These are phyloP conservation scores for Candida qinlingensis DNA, from an alignment of 805 yeast genomes.

Conservation along the genomic window DNA sequence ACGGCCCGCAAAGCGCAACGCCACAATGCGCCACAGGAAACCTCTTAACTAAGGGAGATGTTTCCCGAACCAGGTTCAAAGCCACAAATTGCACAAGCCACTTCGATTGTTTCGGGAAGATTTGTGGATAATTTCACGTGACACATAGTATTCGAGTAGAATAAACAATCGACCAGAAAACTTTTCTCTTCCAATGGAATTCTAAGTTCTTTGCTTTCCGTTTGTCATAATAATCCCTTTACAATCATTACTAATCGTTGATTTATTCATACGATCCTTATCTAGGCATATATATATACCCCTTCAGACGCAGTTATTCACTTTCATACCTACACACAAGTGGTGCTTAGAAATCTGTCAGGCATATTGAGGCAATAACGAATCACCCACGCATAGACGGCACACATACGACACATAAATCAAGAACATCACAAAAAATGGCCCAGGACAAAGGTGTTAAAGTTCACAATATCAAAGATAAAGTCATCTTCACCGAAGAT, in stretches of 20 bases:
- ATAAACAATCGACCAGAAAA: neutral
- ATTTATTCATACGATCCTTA: too few species aligned
- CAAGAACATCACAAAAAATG: neutral
- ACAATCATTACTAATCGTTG: neutral
- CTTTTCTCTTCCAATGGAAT: neutral
- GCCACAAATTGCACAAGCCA: constrained; percentile 9
- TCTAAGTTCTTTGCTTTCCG: neutral
- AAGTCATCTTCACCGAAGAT: constrained; percentile 35
- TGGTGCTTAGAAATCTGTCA: neutral
- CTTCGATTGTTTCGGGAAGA: constrained; percentile 1
- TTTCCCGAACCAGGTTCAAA: neutral
- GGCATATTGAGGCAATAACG: neutral
- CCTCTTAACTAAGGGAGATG: neutral
- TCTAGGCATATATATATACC: too few species aligned
- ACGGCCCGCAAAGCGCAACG: neutral
- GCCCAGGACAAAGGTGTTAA: constrained; percentile 1
- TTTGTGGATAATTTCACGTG: constrained; percentile 17
- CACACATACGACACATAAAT: neutral
- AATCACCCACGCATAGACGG: neutral
- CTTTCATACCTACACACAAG: neutral
- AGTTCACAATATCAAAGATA: constrained; percentile 25
- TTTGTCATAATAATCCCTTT: neutral
- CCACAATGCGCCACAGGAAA: neutral
- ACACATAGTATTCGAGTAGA: neutral
- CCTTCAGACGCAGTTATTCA: neutral